Base-by-base conservation (phyloP, 163 green algal species). In the Dunaliella salina region DNA sequence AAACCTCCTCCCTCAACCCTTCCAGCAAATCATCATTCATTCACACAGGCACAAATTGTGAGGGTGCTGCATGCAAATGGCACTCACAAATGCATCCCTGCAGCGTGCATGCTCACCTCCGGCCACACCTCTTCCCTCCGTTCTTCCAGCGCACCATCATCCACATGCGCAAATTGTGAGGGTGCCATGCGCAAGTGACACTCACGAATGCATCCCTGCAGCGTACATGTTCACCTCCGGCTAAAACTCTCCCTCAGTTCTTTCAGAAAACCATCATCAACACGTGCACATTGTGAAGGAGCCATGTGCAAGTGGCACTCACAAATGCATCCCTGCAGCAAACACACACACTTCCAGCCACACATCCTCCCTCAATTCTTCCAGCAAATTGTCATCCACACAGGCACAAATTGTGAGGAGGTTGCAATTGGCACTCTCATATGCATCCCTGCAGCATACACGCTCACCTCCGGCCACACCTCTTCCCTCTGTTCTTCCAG, bases 111-210 rank as follows among this genome's bases (percentile, higher is more conserved):
- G n/a, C n/a, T n/a, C n/a, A n/a, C n/a, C n/a, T n/a, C n/a, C n/a
- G n/a, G n/a, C 30, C 25, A 25, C 30, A 34, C n/a, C n/a, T 40
- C 26, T 12, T 81, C 75, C 29, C 75, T 50, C 80, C 72, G 35
- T 18, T 84, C n/a, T 20, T 84, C 80, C 25, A 84, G 40, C 80
- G 75, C 17, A 22, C 8, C 80, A 32, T 72, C 57, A 46, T 71
- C 57, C 33, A 84, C n/a, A 34, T 84, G 80, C 5, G 35, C 33
- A 72, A 84, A 84, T 1, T 46, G 35, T 46, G 24, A 29, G 40
- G 8, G 91, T 0, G 93, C 93, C 91, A 83, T 94, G 87, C 33
- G 96, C 84, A 97, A n/a, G n/a, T n/a, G n/a, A n/a, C n/a, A n/a
- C n/a, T n/a, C n/a, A n/a, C n/a, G n/a, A n/a, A n/a, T n/a, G n/a